Evolutionary conservation across 1,284 basidiomycete genomes (phyloP), one percentile per base, ranked within the genome.

Genomic region (Ceratobasidium sp.): DNA sequence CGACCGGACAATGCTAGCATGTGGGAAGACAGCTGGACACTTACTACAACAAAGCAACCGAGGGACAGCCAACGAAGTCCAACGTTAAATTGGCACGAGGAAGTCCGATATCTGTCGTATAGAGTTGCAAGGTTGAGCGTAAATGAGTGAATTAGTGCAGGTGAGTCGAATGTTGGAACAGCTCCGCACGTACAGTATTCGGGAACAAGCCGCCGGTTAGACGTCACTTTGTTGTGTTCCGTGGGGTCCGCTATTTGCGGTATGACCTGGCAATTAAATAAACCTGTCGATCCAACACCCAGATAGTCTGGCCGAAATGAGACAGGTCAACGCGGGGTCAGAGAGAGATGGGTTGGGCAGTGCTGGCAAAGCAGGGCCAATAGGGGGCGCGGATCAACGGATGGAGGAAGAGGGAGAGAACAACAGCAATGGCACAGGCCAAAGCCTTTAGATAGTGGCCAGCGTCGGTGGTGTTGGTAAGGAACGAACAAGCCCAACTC

Each of bases 401-500:
- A n/a, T n/a, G n/a, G n/a, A 36, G 33, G 30, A 5, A 29, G 25
- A 54, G 11, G 52, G 16, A 14, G 16, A 8, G 8, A 14, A 16
- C 5, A 21, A 6, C 19, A 33, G 14, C 16, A 30, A 33, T 2
- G 19, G n/a, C 21, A 25, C 8, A 25, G 56, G 19, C 33, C 33
- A 19, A 21, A 57, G 54, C 41, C 36, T 42, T 27, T 49, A 11
- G 33, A 58, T 36, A 36, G 33, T 36, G 33, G 5, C 11, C 5
- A 41, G 8, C 11, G 29, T 11, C 58, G 30, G 47, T 39, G 33
- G 16, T n/a, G 13, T 19, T 2, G 29, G 27, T 13, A 39, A 44
- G 29, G 44, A 59, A 30, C 44, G 44, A 49, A 59, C 57, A 29
- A 49, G 25, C 4, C 27, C 19, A 39, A 47, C 30, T 47, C 16